phyloP scores from a whole-genome alignment of 2,329 filamentous ascomycete genomes.

The Metarhizium humberi region DNA sequence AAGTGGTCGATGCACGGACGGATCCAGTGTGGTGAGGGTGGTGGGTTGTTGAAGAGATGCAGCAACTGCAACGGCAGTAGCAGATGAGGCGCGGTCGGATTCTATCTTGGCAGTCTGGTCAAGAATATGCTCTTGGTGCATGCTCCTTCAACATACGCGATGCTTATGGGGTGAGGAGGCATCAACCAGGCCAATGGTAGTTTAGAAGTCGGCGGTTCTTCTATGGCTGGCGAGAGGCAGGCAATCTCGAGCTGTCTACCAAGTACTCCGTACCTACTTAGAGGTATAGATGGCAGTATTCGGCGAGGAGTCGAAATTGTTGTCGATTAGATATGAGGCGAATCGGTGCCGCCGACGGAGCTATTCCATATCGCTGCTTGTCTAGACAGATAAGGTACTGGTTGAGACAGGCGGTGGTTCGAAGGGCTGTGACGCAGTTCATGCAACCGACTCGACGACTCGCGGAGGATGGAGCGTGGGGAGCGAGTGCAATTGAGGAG shows the following conservation, averaged over 20 bases:
- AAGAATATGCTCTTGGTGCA: conserved; percentile 1
- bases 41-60: background rate
- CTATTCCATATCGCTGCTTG: conserved; percentile 1
- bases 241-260: conserved; percentile 2
- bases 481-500: background rate
- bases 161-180: background rate
- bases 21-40: background rate
- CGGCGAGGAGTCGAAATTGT: too few relatives aligned
- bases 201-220: background rate
- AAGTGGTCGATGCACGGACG: background rate
- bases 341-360: background rate
- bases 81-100: background rate
- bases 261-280: background rate
- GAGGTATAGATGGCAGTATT: too few relatives aligned
- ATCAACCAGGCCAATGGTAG: background rate
- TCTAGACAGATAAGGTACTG: background rate
- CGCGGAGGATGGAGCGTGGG: background rate
- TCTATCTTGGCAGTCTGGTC: background rate
- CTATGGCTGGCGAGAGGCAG: background rate
- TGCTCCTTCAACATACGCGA: background rate
- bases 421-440: background rate
- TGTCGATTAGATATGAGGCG: background rate
- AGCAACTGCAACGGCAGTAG: background rate
- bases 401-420: background rate
- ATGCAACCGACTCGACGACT: conserved; percentile 1